Base-by-base conservation (phyloP, 352 stramenopile genomes). In the Phytophthora tentaculata region DNA sequence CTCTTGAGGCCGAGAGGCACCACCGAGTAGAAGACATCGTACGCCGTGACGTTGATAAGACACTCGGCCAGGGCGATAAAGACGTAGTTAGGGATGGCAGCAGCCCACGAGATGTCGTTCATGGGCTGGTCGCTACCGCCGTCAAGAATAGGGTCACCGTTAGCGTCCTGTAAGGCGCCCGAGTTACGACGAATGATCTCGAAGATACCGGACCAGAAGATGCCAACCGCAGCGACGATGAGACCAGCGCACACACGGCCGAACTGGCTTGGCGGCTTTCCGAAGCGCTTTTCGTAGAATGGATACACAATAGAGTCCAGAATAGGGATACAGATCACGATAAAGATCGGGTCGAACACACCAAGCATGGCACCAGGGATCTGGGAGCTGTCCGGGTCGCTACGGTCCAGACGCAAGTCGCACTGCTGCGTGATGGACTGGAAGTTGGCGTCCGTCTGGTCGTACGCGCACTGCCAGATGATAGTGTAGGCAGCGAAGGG, bases 401-500 rank as follows among this genome's bases (percentile, higher is more conserved):
- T 71, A 1, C 70, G 3, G 70, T 49, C 10, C 70, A 73, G 9
- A 94, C n/a, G 0, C 88, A 94, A 71, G 47, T 96, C 88, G 29
- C 84, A 94, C 67, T 96, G 88, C 71, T 96, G 88, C 8, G 88
- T 77, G 37, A 96, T 96, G 0, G 83, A 93, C 76, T 96, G 88
- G 57, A 96, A 96, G 39, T 96, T 96, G 29, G 88, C 88, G 53
- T 96, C 88, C 17, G 94, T 64, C 57, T 96, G 88, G 67, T 94
- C 88, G 75, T 93, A 96, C 17, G 86, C 85, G 44, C 86, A 94
- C 61, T 94, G 83, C 88, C 88, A 96, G 71, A 94, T 91, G 75
- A 96, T 92, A 77, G 91, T 94, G 67, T 93, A 96, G n/a, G 79
- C 89, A 44, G 88, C 86, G 57, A 96, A 96, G 1, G 88, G 88